Percentiles rank a stretch among this genome's conserved stretches.
phyloP scores from a whole-genome alignment of 2,329 filamentous ascomycete genomes.

The Penicillium sp. region DNA sequence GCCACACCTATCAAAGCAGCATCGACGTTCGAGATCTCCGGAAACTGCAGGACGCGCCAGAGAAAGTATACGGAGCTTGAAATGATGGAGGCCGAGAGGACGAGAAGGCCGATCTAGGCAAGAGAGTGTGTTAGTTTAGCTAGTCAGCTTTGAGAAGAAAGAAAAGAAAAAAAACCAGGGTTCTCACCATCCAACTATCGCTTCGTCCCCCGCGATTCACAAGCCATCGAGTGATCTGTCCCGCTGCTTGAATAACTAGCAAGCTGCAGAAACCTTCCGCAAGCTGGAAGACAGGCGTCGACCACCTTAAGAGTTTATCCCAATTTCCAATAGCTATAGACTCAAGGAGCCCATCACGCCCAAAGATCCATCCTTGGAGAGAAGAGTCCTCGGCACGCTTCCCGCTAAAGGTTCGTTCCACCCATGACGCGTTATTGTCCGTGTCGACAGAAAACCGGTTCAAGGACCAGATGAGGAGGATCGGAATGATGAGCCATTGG shows the following conservation, averaged over 20 bases:
- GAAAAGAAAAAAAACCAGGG: constrained; percentile 3
- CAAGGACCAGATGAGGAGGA: constrained; percentile 90
- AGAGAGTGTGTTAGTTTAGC: constrained; percentile 21
- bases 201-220: constrained; percentile 86
- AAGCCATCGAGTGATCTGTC: constrained; percentile 92
- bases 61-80: constrained; percentile 95
- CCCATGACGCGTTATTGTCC: constrained; percentile 72
- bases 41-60: constrained; percentile 92
- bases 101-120: constrained; percentile 78
- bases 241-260: constrained; percentile 90
- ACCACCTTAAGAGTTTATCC: constrained; percentile 88
- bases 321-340: constrained; percentile 80
- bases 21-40: constrained; percentile 89
- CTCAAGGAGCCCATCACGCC: constrained; percentile 81
- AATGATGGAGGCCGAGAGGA: constrained; percentile 87
- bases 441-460: constrained; percentile 93
- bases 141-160: background rate
- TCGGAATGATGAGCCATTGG: constrained; percentile 86
- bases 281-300: constrained; percentile 91
- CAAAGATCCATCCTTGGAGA: constrained; percentile 84
- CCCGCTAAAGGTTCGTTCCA: constrained; percentile 75
- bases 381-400: constrained; percentile 67
- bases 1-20: constrained; percentile 90
- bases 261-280: constrained; percentile 96
- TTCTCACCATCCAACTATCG: constrained; percentile 90